These are phyloP conservation scores for Trichoderma lentiforme DNA, from an alignment of 2,329 filamentous ascomycete species.

Conservation along the genomic window DNA sequence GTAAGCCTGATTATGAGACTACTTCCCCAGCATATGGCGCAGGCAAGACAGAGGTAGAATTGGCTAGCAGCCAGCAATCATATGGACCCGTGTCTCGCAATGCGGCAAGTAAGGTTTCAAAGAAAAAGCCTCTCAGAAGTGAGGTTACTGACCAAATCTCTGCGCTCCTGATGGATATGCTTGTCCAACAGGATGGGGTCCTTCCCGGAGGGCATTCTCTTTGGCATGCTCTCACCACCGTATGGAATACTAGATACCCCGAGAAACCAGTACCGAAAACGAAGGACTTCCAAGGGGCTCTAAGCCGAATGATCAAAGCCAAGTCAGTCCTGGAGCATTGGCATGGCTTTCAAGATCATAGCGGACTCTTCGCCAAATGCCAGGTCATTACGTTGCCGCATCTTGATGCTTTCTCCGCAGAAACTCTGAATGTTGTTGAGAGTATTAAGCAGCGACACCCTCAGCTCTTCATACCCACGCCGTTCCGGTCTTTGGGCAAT, in stretches of 20 bases:
- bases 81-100: neutral
- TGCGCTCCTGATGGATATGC: slow-evolving; percentile 29
- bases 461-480: slow-evolving; percentile 27
- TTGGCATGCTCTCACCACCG: slow-evolving; percentile 44
- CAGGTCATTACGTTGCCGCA: slow-evolving; percentile 43
- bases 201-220: slow-evolving; percentile 51
- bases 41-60: neutral
- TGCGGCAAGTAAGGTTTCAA: neutral
- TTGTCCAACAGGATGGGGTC: slow-evolving; percentile 39
- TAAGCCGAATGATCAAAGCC: slow-evolving; percentile 38
- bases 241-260: slow-evolving; percentile 43
- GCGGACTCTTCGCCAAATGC: slow-evolving; percentile 43
- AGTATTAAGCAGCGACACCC: slow-evolving; percentile 48
- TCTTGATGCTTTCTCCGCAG: slow-evolving; percentile 41
- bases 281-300: slow-evolving; percentile 37
- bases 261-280: slow-evolving; percentile 40
- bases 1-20: neutral
- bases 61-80: neutral
- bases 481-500: slow-evolving; percentile 19
- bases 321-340: slow-evolving; percentile 39
- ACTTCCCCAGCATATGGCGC: neutral
- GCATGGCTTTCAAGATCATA: slow-evolving; percentile 42
- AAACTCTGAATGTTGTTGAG: slow-evolving; percentile 43
- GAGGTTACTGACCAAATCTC: slow-evolving; percentile 23
- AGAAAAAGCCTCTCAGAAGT: neutral